Base-by-base conservation (phyloP, 2,329 filamentous ascomycete genomes). In the Biscogniauxia marginata region DNA sequence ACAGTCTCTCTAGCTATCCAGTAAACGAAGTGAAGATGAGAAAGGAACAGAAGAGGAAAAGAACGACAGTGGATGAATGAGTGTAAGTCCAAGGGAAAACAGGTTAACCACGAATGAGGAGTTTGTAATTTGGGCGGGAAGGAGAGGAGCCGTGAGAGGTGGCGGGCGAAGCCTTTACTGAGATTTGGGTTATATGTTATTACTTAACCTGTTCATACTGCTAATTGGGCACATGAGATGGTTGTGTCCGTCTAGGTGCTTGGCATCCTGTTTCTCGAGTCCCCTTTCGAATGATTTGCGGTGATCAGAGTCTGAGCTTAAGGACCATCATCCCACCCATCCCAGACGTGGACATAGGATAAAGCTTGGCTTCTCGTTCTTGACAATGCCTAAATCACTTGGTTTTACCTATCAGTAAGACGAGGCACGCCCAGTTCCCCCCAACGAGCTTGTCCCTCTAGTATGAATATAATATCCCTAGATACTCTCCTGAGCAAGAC, bases 1-100 rank as follows among this genome's bases (percentile, higher is more conserved):
- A 39, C 51, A 53, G 51, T 51, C 19, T n/a, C n/a, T 30, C n/a
- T 51, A 45, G 50, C 50, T 52, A 43, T 16, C 50, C 50, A 20
- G 50, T 43, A 52, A 43, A 47, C 50, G 39, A 45, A 24, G 30
- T 8, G 21, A 43, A 45, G 19, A 34, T 43, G 34, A 9, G 24
- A 20, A 18, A 11, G 7, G 18, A 39, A 51, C 7, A 5, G 34
- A 43, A 43, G 34, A 9, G 19, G 44, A 21, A 18, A 19, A 45
- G 9, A 19, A 21, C 25, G 44, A 46, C n/a, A 51, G 16, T 11
- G 21, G 6, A 9, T 13, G 30, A 23, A 43, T n/a, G 48, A 19
- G 34, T 3, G 11, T n/a, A 39, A 39, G 9, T n/a, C n/a, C n/a
- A 8, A 39, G 30, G 9, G 9, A 39, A n/a, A 39, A 39, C 13